A percentile compares a stretch with the other conserved stretches of the same genome.
Conservation (phyloP, 2,329 filamentous ascomycete genomes). For the Aspergillus candidus region DNA sequence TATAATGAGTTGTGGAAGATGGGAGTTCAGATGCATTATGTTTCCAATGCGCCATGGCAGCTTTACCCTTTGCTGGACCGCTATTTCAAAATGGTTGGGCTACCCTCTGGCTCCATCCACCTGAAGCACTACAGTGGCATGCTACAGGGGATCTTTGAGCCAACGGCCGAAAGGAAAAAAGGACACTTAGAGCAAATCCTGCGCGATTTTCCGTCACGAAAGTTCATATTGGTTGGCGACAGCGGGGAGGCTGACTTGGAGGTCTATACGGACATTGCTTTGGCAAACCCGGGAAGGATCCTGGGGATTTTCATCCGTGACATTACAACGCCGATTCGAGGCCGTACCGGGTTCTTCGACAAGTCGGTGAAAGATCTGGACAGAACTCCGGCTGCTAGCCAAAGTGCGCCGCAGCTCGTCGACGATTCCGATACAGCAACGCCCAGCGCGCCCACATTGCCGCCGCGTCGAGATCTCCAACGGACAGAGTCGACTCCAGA, state of each 20-base stretch:
- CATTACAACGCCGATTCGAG: slow-evolving; percentile 65
- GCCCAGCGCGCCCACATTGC: slow-evolving; percentile 33
- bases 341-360: slow-evolving; percentile 72
- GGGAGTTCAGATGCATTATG: slow-evolving; percentile 89
- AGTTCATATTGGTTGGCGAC: slow-evolving; percentile 88
- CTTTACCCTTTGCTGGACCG: slow-evolving; percentile 82
- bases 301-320: slow-evolving; percentile 90
- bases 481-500: slow-evolving; percentile 14
- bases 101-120: slow-evolving; percentile 86
- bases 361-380: slow-evolving; percentile 43
- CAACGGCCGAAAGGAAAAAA: slow-evolving; percentile 90
- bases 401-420: slow-evolving; percentile 20
- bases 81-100: slow-evolving; percentile 72
- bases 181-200: slow-evolving; percentile 79
- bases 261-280: slow-evolving; percentile 88
- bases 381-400: slow-evolving; percentile 15
- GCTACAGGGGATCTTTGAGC: slow-evolving; percentile 96
- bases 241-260: slow-evolving; percentile 96
- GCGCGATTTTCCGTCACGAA: slow-evolving; percentile 79
- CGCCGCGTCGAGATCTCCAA: slow-evolving; percentile 31
- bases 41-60: slow-evolving; percentile 99
- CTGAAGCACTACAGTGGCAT: slow-evolving; percentile 95
- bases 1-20: slow-evolving; percentile 70
- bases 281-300: slow-evolving; percentile 76
- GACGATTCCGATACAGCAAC: slow-evolving; percentile 20